Base-by-base conservation (phyloP, 1,284 basidiomycete species). In the Tilletiaria anomala region DNA sequence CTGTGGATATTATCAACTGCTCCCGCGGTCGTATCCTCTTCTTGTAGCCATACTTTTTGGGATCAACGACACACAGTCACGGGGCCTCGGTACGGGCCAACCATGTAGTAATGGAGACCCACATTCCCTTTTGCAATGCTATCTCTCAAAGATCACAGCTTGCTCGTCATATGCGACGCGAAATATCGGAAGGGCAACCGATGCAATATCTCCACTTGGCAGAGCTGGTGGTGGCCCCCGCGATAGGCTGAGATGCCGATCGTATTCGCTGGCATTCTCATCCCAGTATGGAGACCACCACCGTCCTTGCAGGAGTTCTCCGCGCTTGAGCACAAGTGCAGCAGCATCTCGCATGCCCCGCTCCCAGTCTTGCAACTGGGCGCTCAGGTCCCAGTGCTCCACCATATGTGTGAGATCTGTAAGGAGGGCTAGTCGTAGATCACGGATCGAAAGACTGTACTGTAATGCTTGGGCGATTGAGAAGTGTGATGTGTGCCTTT, bases 391-490 rank as follows among this genome's bases (percentile, higher is more conserved):
- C 26, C 26, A 29, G 32, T 63, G 60, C 40, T 63, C 59, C 24
- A 60, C 37, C 16, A 47, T 47, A 37, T 63, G 61, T 6, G 59
- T 56, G 10, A 63, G 48, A 44, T 63, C 61, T 14, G 60, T 61
- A 10, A 63, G 41, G 4, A 63, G 53, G 2, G 48, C 51, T 14
- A 63, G 40, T 16, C 31, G 17, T 16, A 37, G 43, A 4, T 14
- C 11, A 19, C 18, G 2, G 38, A 15, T 19, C n/a, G n/a, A 19
- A 4, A 49, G 40, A 26, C 44, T 36, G 35, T 45, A 54, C 5
- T 45, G 44, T 12, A 62, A 45, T 0, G 61, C 61, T 31, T 63
- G 61, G 12, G 54, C 37, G n/a, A 62, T 50, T 14, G 54, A 58
- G 32, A 53, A 63, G 40, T 63, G 61, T 2, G 50, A 54, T 5